phyloP scores from a whole-genome alignment of 2,329 filamentous ascomycete species.

The Venturia effusa region DNA sequence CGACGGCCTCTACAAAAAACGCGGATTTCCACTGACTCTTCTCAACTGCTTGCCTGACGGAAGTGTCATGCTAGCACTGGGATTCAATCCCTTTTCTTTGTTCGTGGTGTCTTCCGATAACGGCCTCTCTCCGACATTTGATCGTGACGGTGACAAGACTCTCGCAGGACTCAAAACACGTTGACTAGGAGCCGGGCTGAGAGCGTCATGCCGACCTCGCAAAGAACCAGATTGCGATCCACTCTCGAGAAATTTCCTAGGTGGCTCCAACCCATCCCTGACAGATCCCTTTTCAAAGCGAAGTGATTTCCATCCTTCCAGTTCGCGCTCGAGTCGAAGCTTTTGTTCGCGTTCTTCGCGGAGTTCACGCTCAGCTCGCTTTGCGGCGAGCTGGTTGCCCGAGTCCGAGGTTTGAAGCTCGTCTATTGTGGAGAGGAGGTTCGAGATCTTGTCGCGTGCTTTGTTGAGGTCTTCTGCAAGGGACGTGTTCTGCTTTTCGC shows the following conservation, averaged over 20 bases:
- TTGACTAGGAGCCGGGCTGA: background rate
- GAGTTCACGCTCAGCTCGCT: constrained; percentile 80
- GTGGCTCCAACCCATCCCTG: background rate
- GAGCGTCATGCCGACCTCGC: background rate
- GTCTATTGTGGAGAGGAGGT: constrained; percentile 82
- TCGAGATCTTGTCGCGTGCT: constrained; percentile 81
- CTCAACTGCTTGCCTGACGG: constrained; percentile 18
- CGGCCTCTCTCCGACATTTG: background rate
- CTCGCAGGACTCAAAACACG: background rate
- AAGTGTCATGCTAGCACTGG: background rate
- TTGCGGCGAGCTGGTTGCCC: constrained; percentile 65
- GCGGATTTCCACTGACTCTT: constrained; percentile 35
- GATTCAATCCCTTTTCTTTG: background rate
- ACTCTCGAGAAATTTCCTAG: background rate
- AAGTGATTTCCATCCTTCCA: constrained; percentile 69
- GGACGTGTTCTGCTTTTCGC: constrained; percentile 75
- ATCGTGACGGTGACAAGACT: constrained; percentile 3
- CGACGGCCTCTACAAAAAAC: constrained; percentile 37
- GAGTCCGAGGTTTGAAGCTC: constrained; percentile 86
- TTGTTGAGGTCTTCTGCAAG: constrained; percentile 75
- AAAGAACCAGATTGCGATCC: background rate
- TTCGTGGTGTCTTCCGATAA: background rate
- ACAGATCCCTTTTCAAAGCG: constrained; percentile 46
- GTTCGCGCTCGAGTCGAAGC: constrained; percentile 72
- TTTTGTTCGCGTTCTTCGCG: constrained; percentile 78